These are phyloP conservation scores for Wickerhamiella spandovensis DNA, from an alignment of 805 yeast genomes.

Conservation along the genomic window DNA sequence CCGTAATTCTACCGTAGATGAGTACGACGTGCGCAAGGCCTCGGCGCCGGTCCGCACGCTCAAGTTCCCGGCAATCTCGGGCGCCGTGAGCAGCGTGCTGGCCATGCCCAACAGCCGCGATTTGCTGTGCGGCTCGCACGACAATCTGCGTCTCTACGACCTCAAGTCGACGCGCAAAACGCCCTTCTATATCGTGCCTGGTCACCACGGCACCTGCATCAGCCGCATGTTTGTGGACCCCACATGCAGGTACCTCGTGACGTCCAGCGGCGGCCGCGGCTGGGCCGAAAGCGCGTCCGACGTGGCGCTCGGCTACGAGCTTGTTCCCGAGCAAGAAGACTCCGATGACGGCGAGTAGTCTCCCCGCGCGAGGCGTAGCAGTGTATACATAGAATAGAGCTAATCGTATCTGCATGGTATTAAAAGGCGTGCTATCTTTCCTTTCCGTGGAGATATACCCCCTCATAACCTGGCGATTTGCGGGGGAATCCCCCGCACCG, in stretches of 20 bases:
- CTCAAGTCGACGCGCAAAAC: slow-evolving; percentile 31
- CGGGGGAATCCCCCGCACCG: too few species aligned
- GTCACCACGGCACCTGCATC: slow-evolving; percentile 88
- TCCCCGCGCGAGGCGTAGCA: too few species aligned
- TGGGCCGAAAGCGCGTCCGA: slow-evolving; percentile 90
- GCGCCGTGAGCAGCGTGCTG: slow-evolving; percentile 72
- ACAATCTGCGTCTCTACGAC: slow-evolving; percentile 80
- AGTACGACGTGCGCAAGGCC: slow-evolving; percentile 24
- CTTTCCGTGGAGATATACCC: too few species aligned
- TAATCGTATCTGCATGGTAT: too few species aligned
- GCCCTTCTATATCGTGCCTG: slow-evolving; percentile 86
- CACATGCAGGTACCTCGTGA: slow-evolving; percentile 72
- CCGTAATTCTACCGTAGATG: slow-evolving; percentile 75
- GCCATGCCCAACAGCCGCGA: slow-evolving; percentile 73
- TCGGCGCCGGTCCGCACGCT: slow-evolving; percentile 43
- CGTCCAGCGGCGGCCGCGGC: slow-evolving; percentile 90
- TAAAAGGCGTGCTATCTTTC: too few species aligned
- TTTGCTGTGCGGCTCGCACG: slow-evolving; percentile 76
- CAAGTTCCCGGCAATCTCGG: slow-evolving; percentile 74
- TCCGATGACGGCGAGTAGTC: not conserved
- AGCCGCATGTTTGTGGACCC: slow-evolving; percentile 73
- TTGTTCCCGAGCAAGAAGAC: slow-evolving; percentile 19
- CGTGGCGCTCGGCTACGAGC: slow-evolving; percentile 52
- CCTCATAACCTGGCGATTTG: too few species aligned
- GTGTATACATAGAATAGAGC: too few species aligned